Evolutionary conservation across 169 alveolate genomes (phyloP), one percentile per base, ranked within the genome.

Genomic region (Babesia caballi): DNA sequence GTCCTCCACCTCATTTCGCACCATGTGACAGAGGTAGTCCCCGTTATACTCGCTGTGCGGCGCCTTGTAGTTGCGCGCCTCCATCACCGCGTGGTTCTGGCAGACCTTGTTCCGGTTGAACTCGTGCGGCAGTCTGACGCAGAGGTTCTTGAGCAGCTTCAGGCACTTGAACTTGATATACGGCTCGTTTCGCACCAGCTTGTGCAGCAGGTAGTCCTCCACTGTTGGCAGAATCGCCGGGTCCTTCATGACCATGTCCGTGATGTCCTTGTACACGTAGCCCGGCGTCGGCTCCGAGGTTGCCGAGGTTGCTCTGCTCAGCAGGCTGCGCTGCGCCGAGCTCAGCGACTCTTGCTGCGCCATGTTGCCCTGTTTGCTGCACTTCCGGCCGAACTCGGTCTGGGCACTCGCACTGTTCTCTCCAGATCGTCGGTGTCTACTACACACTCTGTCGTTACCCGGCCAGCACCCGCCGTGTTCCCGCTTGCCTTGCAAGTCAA

Each of bases 261-360:
- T 76, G 35, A 88, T 67, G 42, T 88, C 93, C 41, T 82, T 74
- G 83, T 83, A 88, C 47, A 88, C 50, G 52, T 88, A 88, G 0
- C 93, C 93, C 8, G 93, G 93, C 9, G 91, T 82, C 3, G 89
- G 90, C 36, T 88, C 93, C 44, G 85, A 78, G 54, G 84, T 84
- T 23, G 89, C 86, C 42, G 91, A 78, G 9, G 91, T 84, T 17
- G 89, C 85, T 59, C 81, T 78, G 63, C 85, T 80, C 36, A 88
- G 54, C 32, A 72, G 65, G 61, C 32, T 69, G 30, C 76, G 74
- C 69, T 78, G 77, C 21, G 66, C 23, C 14, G 82, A 36, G 47
- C 58, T 78, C 27, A 78, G 44, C 17, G 40, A n/a, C 36, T 78
- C 82, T 1, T 56, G 66, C 32, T 56, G 44, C 33, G 66, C 66